A percentile compares a stretch with the other conserved stretches of the same genome.
These are phyloP conservation scores for Globisporangium lucens DNA, from an alignment of 352 stramenopile species.

Conservation along the genomic window DNA sequence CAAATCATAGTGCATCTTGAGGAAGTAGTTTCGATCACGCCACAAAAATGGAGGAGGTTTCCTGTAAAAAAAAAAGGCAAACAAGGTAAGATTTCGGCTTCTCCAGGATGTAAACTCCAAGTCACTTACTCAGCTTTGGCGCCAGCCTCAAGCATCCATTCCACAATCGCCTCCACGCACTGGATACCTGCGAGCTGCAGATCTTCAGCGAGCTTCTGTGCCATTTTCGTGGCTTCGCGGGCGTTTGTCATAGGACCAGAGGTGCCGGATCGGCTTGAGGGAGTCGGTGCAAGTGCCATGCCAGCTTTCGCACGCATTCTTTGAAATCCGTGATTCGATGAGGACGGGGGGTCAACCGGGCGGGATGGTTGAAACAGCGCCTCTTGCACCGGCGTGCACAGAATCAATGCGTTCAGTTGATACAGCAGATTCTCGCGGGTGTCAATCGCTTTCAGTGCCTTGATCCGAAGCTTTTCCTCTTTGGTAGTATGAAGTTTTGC, in stretches of 20 bases:
- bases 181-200: slow-evolving; percentile 66
- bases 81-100: neutral
- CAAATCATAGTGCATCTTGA: slow-evolving; percentile 68
- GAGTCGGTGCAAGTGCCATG: slow-evolving; percentile 36
- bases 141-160: slow-evolving; percentile 79
- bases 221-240: slow-evolving; percentile 64
- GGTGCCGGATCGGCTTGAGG: slow-evolving; percentile 12
- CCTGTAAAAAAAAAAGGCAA: slow-evolving; percentile 20
- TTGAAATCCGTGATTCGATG: slow-evolving; percentile 23
- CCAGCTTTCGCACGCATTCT: slow-evolving; percentile 40
- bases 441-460: slow-evolving; percentile 66
- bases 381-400: slow-evolving; percentile 66
- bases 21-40: slow-evolving; percentile 71
- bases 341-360: slow-evolving; percentile 27
- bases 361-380: slow-evolving; percentile 47
- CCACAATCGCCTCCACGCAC: slow-evolving; percentile 71
- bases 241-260: slow-evolving; percentile 54
- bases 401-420: slow-evolving; percentile 63
- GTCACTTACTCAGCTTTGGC: slow-evolving; percentile 58
- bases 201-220: slow-evolving; percentile 61
- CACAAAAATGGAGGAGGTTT: slow-evolving; percentile 67
- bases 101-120: neutral
- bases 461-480: slow-evolving; percentile 71
- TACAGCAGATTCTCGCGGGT: slow-evolving; percentile 63
- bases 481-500: slow-evolving; percentile 29